Evolutionary conservation across 176 grass and related monocot species (phyloP).

Genomic region (Aegilops umbellulata): DNA sequence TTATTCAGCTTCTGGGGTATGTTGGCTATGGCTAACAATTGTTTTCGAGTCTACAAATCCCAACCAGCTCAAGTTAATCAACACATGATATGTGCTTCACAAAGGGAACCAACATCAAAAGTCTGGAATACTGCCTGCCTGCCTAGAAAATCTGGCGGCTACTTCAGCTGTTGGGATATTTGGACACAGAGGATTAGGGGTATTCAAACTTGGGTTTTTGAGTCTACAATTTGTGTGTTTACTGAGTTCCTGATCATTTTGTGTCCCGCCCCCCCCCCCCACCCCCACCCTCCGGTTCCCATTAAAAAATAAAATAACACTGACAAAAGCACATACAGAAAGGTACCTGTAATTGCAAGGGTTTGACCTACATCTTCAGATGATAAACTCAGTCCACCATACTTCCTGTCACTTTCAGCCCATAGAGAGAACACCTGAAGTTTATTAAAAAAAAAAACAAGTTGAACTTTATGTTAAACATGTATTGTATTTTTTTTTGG

Average conservation of each 20-base stretch:
- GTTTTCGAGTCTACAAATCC: background rate
- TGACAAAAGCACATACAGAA: background rate
- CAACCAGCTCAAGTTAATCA: background rate
- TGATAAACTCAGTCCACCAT: conserved; percentile 74
- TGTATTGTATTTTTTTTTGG: background rate
- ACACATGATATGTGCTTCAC: background rate
- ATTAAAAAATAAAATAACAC: background rate
- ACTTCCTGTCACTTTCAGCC: conserved; percentile 73
- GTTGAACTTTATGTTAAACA: background rate
- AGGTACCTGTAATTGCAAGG: conserved; percentile 62
- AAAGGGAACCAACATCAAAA: background rate
- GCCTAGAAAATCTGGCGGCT: background rate
- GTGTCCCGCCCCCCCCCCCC: background rate
- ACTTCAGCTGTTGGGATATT: background rate
- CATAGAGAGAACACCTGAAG: conserved; percentile 74
- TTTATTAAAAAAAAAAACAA: background rate
- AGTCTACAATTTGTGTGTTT: background rate
- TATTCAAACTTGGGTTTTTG: too few species aligned
- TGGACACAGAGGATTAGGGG: background rate
- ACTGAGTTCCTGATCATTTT: background rate
- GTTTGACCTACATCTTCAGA: conserved; percentile 62
- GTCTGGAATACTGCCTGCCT: background rate
- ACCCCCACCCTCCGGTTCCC: too few species aligned
- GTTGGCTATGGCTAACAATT: background rate
- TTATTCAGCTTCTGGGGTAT: background rate